Base-by-base conservation (phyloP, 768 basidiomycete species). In the Pleurotus eryngii region DNA sequence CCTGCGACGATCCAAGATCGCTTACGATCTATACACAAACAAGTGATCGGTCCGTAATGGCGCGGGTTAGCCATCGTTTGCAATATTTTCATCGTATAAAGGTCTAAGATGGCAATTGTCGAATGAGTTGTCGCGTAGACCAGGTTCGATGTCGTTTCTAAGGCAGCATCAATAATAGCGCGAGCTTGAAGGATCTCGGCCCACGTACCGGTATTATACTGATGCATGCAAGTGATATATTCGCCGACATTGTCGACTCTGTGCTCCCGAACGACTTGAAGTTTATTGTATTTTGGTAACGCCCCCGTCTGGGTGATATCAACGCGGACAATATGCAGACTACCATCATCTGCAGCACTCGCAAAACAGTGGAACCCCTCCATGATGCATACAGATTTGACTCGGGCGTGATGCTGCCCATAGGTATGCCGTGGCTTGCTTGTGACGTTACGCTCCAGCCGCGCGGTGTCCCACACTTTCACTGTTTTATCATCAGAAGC, bases 391-490 rank as follows among this genome's bases (percentile, higher is more conserved):
- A 97, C 71, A 63, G 81, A 74, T 68, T 81, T 81, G 54, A 85
- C 79, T 15, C 81, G 79, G 0, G 89, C 87, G 63, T 92, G 85
- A 63, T 89, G 84, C 49, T 86, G 81, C n/a, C 76, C 74, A 66
- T 89, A 87, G 1, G 86, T 87, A 65, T 88, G 81, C 61, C 88
- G 68, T 55, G 84, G 85, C 75, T 92, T 92, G 67, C 89, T 89
- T 18, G 95, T 92, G 15, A 97, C 92, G 70, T 94, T 98, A 57
- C 95, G 81, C 67, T 98, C 96, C 46, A 98, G 77, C n/a, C 94
- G 79, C 6, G 92, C 90, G 1, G 94, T 89, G 61, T 93, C 90
- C 94, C 94, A 97, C 42, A 91, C 80, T 69, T 94, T 95, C 66
- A 95, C 86, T 0, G 91, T 95, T 74, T 91, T 92, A 70, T 98